These are phyloP conservation scores for Jaminaea rosea DNA, from an alignment of 1,284 basidiomycete genomes.

Conservation along the genomic window DNA sequence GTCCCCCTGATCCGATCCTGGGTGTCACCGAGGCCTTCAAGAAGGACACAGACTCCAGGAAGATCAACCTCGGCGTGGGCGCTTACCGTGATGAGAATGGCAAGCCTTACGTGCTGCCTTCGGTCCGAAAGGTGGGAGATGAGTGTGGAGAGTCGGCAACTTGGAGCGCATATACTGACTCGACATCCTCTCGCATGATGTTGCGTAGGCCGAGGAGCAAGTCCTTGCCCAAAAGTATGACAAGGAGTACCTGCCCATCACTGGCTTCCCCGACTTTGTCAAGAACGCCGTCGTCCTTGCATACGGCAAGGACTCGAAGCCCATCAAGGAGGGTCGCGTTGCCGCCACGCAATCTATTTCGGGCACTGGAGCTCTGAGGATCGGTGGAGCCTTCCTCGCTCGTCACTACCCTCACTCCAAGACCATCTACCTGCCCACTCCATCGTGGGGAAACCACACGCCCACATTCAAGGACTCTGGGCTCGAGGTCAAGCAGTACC, in stretches of 20 bases:
- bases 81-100: constrained; percentile 85
- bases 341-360: constrained; percentile 93
- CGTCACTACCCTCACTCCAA: constrained; percentile 81
- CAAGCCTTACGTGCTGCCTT: constrained; percentile 86
- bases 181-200: no score
- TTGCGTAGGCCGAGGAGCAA: constrained; percentile 80
- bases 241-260: constrained; percentile 98
- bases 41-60: constrained; percentile 67
- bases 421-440: constrained; percentile 82
- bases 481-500: constrained; percentile 81
- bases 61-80: constrained; percentile 84
- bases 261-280: constrained; percentile 78
- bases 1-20: constrained; percentile 87
- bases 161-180: no score
- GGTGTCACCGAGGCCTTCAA: constrained; percentile 92
- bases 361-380: constrained; percentile 92
- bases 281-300: constrained; percentile 82
- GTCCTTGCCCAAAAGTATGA: constrained; percentile 64
- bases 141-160: constrained; percentile 1
- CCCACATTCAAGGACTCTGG: constrained; percentile 68
- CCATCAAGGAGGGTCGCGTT: constrained; percentile 61
- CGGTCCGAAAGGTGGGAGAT: constrained; percentile 68
- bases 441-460: constrained; percentile 97
- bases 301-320: constrained; percentile 65
- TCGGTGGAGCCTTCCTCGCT: constrained; percentile 81